These are phyloP conservation scores for Gossypium schwendimanii DNA, from an alignment of 441 rosid species.

Conservation along the genomic window DNA sequence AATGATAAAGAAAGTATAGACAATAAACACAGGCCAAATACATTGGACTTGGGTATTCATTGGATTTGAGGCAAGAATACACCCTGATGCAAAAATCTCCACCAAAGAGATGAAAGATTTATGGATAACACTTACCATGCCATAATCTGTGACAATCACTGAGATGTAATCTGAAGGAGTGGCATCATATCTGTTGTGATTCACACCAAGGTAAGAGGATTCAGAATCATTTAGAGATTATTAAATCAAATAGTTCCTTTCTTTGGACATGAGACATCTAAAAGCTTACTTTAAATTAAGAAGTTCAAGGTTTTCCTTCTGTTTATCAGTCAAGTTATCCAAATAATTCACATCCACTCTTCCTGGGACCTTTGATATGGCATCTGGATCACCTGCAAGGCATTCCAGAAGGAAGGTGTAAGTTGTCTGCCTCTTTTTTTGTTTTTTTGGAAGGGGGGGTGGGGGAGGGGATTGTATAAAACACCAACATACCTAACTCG, in stretches of 20 bases:
- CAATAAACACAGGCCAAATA: background rate
- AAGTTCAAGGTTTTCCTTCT: conserved; percentile 41
- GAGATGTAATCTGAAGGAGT: conserved; percentile 66
- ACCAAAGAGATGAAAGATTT: background rate
- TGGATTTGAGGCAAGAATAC: background rate
- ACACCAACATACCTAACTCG: conserved; percentile 41
- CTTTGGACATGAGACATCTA: background rate
- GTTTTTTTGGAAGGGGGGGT: too few species aligned
- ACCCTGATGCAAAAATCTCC: background rate
- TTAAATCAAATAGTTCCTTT: background rate
- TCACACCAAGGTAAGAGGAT: background rate
- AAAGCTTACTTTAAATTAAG: conserved; percentile 48
- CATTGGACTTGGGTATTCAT: background rate
- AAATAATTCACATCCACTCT: conserved; percentile 25
- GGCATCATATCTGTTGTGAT: conserved; percentile 48
- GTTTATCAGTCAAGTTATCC: conserved; percentile 27
- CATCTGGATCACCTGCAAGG: conserved; percentile 50
- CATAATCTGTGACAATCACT: conserved; percentile 59
- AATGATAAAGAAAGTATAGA: background rate
- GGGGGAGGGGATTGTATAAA: background rate
- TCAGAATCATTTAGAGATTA: conserved; percentile 12
- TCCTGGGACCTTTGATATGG: conserved; percentile 34
- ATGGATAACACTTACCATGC: conserved; percentile 41
- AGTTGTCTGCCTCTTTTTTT: background rate
- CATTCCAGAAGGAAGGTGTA: background rate